Base-by-base conservation (phyloP, 225 moss, liverwort and hornwort species). In the Takakia lepidozioides region DNA sequence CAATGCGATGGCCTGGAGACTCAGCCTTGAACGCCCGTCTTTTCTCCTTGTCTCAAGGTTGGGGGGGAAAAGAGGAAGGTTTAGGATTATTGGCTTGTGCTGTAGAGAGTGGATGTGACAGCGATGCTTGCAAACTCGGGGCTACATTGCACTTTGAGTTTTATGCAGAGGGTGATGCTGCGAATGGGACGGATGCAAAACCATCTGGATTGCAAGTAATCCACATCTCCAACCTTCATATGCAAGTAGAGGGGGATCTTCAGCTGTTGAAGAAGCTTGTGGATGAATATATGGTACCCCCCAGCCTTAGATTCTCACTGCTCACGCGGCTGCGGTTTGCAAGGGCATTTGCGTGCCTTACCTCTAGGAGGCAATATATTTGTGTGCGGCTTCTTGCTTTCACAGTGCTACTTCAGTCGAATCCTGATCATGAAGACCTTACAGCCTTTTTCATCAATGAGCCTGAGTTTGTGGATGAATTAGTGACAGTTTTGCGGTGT, bases 31-130 rank as follows among this genome's bases (percentile, higher is more conserved):
- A 91, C 68, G 90, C 91, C 15, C 80, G 80, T 45, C 78, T 98
- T 17, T 91, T 98, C 62, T 98, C 95, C 10, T 76, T 98, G 60
- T 98, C 95, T 19, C 95, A 98, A 59, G 95, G 95, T 32, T 98
- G 95, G 95, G 95, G 95, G 50, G 95, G 95, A 34, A 98, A 90
- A 63, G 95, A 98, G 62, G 95, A 83, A 71, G 95, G 95, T 39
- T 66, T 98, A 48, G 95, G 95, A 37, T 66, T 98, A 30, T 60
- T 98, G 56, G 75, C 91, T 23, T 98, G 91, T 81, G 87, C 85
- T 2, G 54, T 64, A 49, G 85, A 91, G 22, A 64, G 65, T 45
- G 95, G 87, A 22, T 98, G 95, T 60, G 95, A 98, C 62, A 66
- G 43, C 25, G 82, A 74, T 61, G 90, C 90, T 29, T 81, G 67